phyloP scores from a whole-genome alignment of 2,329 filamentous ascomycete genomes.

The Sordariomycetes sp. region DNA sequence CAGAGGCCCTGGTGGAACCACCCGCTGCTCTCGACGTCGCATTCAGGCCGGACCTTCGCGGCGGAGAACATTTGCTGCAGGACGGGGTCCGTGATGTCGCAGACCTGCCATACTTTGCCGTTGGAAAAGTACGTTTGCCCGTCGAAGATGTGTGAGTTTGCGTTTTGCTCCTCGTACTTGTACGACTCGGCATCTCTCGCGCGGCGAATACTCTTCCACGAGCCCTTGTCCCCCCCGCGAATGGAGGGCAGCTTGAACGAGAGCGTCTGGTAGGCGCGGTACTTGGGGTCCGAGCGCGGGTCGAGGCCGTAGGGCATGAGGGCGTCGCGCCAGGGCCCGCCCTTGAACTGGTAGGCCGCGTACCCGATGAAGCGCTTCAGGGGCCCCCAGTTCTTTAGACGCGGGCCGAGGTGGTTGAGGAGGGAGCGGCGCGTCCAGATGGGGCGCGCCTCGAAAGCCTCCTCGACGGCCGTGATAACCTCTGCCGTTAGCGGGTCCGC shows the following conservation, averaged over 20 bases:
- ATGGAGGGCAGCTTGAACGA: conserved; percentile 60
- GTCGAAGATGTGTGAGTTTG: conserved; percentile 65
- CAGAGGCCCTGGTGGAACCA: conserved; percentile 78
- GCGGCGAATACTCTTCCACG: conserved; percentile 34
- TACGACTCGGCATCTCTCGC: conserved; percentile 22
- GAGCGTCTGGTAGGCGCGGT: conserved; percentile 76
- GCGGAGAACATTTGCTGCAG: conserved; percentile 53
- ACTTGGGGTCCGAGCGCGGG: conserved; percentile 63
- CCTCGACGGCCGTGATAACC: conserved; percentile 49
- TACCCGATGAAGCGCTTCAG: conserved; percentile 71
- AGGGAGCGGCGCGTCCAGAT: conserved; percentile 79
- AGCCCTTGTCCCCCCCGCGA: conserved; percentile 11
- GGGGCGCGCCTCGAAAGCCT: conserved; percentile 59
- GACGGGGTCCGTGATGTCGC: conserved; percentile 76
- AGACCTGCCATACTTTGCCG: conserved; percentile 88
- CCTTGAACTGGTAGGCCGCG: conserved; percentile 83
- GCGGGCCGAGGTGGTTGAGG: conserved; percentile 52
- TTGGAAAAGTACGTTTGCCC: conserved; percentile 62
- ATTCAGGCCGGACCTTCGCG: conserved; percentile 41
- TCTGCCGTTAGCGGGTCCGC: conserved; percentile 48
- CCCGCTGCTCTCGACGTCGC: conserved; percentile 53
- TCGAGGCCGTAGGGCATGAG: conserved; percentile 79
- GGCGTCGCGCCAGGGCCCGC: conserved; percentile 82
- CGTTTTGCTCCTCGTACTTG: conserved; percentile 22
- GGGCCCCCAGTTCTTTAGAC: conserved; percentile 36